Evolutionary conservation across 2,329 filamentous ascomycete genomes (phyloP).

Genomic region (Trichoderma hamatum): DNA sequence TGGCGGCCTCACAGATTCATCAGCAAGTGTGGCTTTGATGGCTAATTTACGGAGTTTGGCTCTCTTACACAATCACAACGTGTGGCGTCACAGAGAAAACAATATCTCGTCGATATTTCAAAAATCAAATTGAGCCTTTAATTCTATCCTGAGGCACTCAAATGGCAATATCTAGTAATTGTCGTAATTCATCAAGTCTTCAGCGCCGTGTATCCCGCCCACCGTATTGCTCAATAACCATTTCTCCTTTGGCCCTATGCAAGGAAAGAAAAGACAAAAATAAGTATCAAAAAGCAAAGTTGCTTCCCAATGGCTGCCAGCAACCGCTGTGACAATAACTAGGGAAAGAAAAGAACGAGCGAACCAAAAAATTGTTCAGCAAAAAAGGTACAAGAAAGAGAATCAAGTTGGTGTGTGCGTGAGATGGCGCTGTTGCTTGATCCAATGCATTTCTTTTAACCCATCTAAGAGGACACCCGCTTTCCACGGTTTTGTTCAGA

Average conservation of each 20-base stretch:
- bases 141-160: background rate
- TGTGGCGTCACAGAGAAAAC: background rate
- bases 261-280: background rate
- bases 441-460: background rate
- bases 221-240: background rate
- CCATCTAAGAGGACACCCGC: background rate
- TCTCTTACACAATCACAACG: background rate
- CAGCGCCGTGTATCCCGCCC: background rate
- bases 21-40: background rate
- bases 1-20: conserved; percentile 12
- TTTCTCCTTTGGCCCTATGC: conserved; percentile 2
- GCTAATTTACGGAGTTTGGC: background rate
- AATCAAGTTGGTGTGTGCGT: background rate
- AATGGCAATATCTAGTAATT: background rate
- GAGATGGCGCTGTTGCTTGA: background rate
- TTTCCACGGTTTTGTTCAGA: background rate
- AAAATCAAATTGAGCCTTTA: background rate
- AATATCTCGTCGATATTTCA: background rate
- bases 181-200: background rate
- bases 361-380: background rate
- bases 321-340: conserved; percentile 11
- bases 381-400: conserved; percentile 17
- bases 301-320: conserved; percentile 2
- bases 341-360: background rate
- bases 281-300: background rate